phyloP scores from a whole-genome alignment of 352 stramenopile genomes.

The Phytophthora constricta region DNA sequence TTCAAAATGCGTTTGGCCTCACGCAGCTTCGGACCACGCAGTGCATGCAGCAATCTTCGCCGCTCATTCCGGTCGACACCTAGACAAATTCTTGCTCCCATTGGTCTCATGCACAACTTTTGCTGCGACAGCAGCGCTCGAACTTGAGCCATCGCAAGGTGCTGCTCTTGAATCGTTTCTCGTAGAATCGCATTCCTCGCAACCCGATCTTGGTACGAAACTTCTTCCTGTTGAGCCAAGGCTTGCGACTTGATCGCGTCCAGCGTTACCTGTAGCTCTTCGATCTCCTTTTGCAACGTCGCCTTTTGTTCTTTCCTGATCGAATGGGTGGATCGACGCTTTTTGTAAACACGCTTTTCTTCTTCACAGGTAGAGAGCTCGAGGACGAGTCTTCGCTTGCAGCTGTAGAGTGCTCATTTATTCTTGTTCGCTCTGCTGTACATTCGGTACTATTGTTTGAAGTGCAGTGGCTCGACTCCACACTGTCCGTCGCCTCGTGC shows the following conservation, averaged over 20 bases:
- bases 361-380: too few relatives aligned
- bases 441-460: too few relatives aligned
- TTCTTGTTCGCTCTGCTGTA: too few relatives aligned
- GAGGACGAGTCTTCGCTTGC: too few relatives aligned
- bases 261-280: slow-evolving; percentile 15
- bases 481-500: too few relatives aligned
- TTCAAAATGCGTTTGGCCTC: slow-evolving; percentile 42
- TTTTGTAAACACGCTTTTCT: slow-evolving; percentile 40
- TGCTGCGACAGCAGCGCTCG: slow-evolving; percentile 1
- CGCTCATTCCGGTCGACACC: slow-evolving; percentile 25
- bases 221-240: slow-evolving; percentile 1
- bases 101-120: slow-evolving; percentile 24
- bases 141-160: slow-evolving; percentile 11
- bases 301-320: slow-evolving; percentile 41
- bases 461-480: too few relatives aligned
- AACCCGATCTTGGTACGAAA: neutral
- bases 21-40: slow-evolving; percentile 48
- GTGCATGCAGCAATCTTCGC: slow-evolving; percentile 20
- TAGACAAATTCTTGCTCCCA: slow-evolving; percentile 50
- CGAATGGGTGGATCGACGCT: slow-evolving; percentile 39
- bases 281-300: slow-evolving; percentile 23
- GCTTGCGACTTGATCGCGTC: slow-evolving; percentile 25
- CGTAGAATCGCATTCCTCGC: slow-evolving; percentile 13
- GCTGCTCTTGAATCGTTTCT: slow-evolving; percentile 14
- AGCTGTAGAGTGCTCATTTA: too few relatives aligned